Percentiles rank a stretch among this genome's conserved stretches.
These are phyloP conservation scores for Chlorencoelia australis DNA, from an alignment of 2,329 filamentous ascomycete genomes.

Conservation along the genomic window DNA sequence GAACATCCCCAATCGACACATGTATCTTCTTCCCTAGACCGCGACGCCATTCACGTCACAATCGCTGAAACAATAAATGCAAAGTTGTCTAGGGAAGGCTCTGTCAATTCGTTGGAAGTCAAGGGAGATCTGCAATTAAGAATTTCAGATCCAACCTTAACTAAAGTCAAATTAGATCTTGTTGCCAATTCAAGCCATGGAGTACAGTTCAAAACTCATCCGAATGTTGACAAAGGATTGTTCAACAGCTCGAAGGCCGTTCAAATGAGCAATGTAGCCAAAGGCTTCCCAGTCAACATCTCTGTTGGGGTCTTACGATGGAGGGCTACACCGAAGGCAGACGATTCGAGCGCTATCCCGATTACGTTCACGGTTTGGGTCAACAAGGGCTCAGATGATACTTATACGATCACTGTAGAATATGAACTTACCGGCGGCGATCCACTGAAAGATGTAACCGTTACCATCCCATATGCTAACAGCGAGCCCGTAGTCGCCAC, in stretches of 20 bases:
- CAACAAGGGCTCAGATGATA: conserved; percentile 71
- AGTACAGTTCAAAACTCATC: conserved; percentile 89
- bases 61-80: conserved; percentile 86
- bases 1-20: conserved; percentile 42
- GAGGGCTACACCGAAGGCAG: conserved; percentile 73
- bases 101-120: conserved; percentile 75
- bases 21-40: conserved; percentile 59
- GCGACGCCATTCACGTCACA: conserved; percentile 79
- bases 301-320: conserved; percentile 87
- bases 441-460: conserved; percentile 69
- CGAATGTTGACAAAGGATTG: conserved; percentile 83
- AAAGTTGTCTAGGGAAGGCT: conserved; percentile 78
- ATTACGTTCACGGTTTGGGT: conserved; percentile 98
- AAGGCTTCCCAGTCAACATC: conserved; percentile 91
- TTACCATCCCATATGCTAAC: conserved; percentile 77
- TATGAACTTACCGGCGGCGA: conserved; percentile 85
- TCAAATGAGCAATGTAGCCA: conserved; percentile 78
- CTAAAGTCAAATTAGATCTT: conserved; percentile 82
- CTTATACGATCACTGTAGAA: conserved; percentile 85
- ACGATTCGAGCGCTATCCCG: conserved; percentile 71
- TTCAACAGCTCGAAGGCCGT: conserved; percentile 79
- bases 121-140: conserved; percentile 88
- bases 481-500: conserved; percentile 83
- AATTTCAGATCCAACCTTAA: conserved; percentile 78
- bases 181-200: conserved; percentile 67